A percentile compares a stretch with the other conserved stretches of the same genome.
Conservation (phyloP, 2,329 filamentous ascomycete genomes). For the Sclerotinia spermophila region DNA sequence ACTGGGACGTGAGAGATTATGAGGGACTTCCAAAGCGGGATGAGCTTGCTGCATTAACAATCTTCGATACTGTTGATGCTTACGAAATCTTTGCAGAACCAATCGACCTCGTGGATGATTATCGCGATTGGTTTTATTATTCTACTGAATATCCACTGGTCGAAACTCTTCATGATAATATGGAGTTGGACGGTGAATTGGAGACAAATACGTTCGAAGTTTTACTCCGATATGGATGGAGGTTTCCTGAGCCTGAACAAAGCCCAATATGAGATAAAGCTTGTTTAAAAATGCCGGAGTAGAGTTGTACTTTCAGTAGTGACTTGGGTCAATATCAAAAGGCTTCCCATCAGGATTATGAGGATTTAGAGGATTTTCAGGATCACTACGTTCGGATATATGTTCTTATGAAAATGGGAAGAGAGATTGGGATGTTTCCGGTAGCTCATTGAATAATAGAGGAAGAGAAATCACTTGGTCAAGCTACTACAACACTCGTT, state of each 20-base stretch:
- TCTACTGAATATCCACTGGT: neutral
- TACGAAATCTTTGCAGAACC: neutral
- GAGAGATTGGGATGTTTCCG: too few species aligned
- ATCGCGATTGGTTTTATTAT: neutral
- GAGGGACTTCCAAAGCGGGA: neutral
- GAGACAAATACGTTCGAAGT: neutral
- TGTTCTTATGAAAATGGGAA: too few species aligned
- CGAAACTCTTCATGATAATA: fast-evolving
- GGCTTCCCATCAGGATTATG: too few species aligned
- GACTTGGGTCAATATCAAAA: too few species aligned
- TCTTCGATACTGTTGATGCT: neutral
- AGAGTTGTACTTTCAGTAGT: too few species aligned
- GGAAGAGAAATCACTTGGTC: too few species aligned
- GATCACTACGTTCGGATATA: too few species aligned
- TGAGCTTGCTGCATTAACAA: neutral
- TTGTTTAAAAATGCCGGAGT: too few species aligned
- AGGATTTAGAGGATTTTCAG: too few species aligned
- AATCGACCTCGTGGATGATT: fast-evolving
- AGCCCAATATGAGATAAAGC: too few species aligned
- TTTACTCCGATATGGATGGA: neutral
- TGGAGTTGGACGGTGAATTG: neutral
- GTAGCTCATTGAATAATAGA: too few species aligned
- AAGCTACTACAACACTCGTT: too few species aligned
- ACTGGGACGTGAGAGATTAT: neutral
- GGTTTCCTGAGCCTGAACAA: neutral